These are phyloP conservation scores for Cocos nucifera DNA, from an alignment of 176 grass and related monocot species.

Conservation along the genomic window DNA sequence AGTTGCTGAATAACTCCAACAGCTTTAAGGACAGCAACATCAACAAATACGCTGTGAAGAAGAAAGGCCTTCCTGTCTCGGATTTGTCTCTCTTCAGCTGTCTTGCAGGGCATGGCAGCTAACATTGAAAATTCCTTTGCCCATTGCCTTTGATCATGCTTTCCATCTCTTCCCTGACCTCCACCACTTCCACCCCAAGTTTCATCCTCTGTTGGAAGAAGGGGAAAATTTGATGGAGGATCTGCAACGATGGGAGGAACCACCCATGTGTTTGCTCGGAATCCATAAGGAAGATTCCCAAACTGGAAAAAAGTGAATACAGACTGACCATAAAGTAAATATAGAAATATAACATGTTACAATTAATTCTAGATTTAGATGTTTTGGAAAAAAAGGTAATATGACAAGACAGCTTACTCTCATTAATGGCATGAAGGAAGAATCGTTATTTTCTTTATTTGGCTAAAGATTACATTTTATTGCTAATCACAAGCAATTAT, in stretches of 20 bases:
- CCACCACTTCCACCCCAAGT: slow-evolving; percentile 82
- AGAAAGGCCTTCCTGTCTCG: slow-evolving; percentile 88
- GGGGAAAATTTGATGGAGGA: slow-evolving; percentile 60
- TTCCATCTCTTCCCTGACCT: slow-evolving; percentile 73
- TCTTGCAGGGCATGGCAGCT: slow-evolving; percentile 90
- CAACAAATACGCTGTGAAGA: slow-evolving; percentile 92
- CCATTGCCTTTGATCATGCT: slow-evolving; percentile 63
- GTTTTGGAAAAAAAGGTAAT: too few relatives aligned
- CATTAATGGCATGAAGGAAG: too few relatives aligned
- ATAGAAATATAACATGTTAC: slow-evolving; percentile 2
- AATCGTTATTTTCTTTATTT: too few relatives aligned
- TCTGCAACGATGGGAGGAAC: slow-evolving; percentile 68
- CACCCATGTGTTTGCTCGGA: slow-evolving; percentile 98
- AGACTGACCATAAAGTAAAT: neutral
- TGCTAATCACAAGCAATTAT: too few relatives aligned
- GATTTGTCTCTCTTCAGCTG: slow-evolving; percentile 88
- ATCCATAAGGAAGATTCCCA: slow-evolving; percentile 98
- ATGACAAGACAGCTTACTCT: too few relatives aligned
- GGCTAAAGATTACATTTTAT: too few relatives aligned
- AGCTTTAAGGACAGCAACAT: slow-evolving; percentile 86
- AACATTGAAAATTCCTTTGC: slow-evolving; percentile 77
- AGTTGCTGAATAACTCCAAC: slow-evolving; percentile 57
- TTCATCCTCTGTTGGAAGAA: slow-evolving; percentile 89
- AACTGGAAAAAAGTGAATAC: slow-evolving; percentile 44
- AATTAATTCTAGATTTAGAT: too few relatives aligned